A percentile compares a stretch with the other conserved stretches of the same genome.
These are phyloP conservation scores for Erigeron philadelphicus DNA, from an alignment of 140 eudicot genomes.

Conservation along the genomic window DNA sequence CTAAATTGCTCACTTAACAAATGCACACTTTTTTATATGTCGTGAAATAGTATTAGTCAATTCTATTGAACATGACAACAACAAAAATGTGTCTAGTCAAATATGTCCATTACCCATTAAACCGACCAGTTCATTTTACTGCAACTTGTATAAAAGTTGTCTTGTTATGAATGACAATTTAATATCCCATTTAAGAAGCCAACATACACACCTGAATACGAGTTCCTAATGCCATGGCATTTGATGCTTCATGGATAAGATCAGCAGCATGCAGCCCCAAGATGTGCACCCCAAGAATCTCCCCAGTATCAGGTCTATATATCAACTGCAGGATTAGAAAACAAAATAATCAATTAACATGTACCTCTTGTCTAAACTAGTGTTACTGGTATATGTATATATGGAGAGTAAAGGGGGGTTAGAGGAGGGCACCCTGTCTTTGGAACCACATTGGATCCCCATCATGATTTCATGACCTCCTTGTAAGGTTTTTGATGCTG, in stretches of 20 bases:
- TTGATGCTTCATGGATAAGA: slow-evolving; percentile 95
- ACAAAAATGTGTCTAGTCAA: not conserved
- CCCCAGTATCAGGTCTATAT: slow-evolving; percentile 94
- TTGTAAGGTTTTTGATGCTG: no score
- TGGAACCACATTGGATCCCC: no score
- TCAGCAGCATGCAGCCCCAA: slow-evolving; percentile 97
- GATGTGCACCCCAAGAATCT: slow-evolving; percentile 93
- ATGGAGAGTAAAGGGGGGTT: no score
- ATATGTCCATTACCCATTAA: not conserved
- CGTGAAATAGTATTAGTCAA: not conserved
- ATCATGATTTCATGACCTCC: no score
- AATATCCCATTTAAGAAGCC: not conserved
- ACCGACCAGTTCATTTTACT: not conserved
- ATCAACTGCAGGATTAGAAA: slow-evolving; percentile 60
- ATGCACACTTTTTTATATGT: not conserved
- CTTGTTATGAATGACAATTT: not conserved
- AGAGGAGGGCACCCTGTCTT: no score
- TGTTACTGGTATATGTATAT: not conserved
- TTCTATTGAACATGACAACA: not conserved
- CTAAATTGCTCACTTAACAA: not conserved
- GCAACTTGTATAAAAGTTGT: not conserved
- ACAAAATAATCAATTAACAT: slow-evolving; percentile 8
- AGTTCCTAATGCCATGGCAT: slow-evolving; percentile 86
- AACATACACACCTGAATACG: slow-evolving; percentile 51
- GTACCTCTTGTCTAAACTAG: not conserved